Conservation (phyloP, 495 filamentous ascomycete species). For the Aspergillus campestris region DNA sequence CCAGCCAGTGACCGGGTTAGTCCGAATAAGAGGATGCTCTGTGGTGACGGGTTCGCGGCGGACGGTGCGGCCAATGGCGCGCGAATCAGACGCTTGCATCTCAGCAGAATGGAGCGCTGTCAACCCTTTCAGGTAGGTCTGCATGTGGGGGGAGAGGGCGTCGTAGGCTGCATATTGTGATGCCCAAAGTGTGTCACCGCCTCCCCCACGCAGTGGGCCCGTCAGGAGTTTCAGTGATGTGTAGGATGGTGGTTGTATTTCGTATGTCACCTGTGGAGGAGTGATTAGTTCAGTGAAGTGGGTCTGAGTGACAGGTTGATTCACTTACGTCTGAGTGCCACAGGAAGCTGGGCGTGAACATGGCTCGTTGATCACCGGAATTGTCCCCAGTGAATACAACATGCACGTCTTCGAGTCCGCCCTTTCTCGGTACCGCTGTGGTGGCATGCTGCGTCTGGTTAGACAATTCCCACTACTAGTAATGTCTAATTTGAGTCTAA, state of each 20-base stretch:
- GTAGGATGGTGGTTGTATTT: conserved; percentile 70
- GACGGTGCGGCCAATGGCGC: conserved; percentile 51
- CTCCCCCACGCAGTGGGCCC: conserved; percentile 58
- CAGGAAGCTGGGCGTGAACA: conserved; percentile 43
- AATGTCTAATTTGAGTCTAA: background rate
- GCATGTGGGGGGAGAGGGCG: conserved; percentile 57
- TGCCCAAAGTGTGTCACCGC: conserved; percentile 69
- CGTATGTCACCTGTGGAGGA: conserved; percentile 52
- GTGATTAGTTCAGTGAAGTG: background rate
- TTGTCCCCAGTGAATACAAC: conserved; percentile 60
- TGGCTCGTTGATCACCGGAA: conserved; percentile 48
- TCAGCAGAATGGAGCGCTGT: conserved; percentile 65
- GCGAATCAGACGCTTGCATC: conserved; percentile 59
- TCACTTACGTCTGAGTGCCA: conserved; percentile 55
- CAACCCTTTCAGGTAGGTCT: conserved; percentile 61
- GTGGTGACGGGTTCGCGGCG: conserved; percentile 58
- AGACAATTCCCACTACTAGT: background rate
- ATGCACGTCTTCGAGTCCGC: conserved; percentile 59
- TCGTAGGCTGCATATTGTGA: conserved; percentile 70
- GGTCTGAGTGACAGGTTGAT: too few relatives aligned
- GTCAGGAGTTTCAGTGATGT: conserved; percentile 62
- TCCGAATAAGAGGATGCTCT: conserved; percentile 62
- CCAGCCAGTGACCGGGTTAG: conserved; percentile 67
- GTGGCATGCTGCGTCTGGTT: conserved; percentile 38
- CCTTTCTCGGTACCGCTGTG: conserved; percentile 47